A percentile compares a stretch with the other conserved stretches of the same genome.
These are phyloP conservation scores for Articulospora tetracladia DNA, from an alignment of 495 filamentous ascomycete species.

Conservation along the genomic window DNA sequence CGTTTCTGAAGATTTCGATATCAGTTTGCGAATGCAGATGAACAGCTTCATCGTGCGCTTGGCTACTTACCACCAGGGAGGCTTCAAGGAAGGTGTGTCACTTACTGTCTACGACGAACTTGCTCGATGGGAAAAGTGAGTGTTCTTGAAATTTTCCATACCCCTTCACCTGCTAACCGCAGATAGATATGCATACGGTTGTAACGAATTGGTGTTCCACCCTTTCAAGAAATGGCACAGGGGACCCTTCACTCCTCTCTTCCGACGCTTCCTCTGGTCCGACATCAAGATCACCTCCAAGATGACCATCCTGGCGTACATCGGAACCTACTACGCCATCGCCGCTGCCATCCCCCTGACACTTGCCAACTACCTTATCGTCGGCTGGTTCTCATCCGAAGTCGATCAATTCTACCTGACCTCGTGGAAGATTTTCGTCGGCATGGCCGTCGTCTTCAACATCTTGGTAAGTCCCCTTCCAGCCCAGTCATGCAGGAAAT, in stretches of 20 bases:
- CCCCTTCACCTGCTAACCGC: background rate
- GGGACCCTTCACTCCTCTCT: conserved; percentile 52
- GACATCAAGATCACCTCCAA: conserved; percentile 52
- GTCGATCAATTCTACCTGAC: conserved; percentile 50
- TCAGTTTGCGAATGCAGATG: conserved; percentile 63
- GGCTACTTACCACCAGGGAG: conserved; percentile 56
- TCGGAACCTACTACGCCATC: conserved; percentile 67
- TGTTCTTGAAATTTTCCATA: conserved; percentile 46
- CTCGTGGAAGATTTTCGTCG: conserved; percentile 47
- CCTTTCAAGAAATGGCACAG: conserved; percentile 42
- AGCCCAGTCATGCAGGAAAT: background rate
- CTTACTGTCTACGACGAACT: conserved; percentile 73
- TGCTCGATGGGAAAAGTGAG: conserved; percentile 73
- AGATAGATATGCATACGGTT: conserved; percentile 28
- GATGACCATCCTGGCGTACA: conserved; percentile 57
- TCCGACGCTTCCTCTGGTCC: conserved; percentile 44
- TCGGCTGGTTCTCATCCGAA: conserved; percentile 44
- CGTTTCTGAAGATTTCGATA: conserved; percentile 74
- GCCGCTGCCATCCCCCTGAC: conserved; percentile 61
- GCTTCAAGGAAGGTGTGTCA: conserved; percentile 72
- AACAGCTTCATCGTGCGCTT: conserved; percentile 59
- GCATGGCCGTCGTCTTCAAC: conserved; percentile 37
- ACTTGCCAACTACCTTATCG: conserved; percentile 53
- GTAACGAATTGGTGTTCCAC: conserved; percentile 55
- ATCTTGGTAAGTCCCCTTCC: background rate